Evolutionary conservation across 2,329 filamentous ascomycete species (phyloP), one percentile per base, ranked within the genome.

Genomic region (Hymenoscyphus salicellus): DNA sequence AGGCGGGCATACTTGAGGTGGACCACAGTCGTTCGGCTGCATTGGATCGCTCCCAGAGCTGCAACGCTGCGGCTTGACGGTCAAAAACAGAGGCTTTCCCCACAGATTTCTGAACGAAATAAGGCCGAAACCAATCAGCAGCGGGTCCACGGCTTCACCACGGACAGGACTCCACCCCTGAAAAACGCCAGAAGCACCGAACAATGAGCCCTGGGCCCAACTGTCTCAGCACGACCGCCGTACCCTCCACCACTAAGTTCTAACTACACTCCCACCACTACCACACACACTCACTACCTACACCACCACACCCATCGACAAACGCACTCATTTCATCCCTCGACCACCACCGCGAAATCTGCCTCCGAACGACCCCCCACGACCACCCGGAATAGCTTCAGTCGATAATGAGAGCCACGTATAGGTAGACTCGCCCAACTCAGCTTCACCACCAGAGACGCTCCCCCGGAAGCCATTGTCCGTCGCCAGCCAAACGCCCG

Each of bases 51-150:
- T 56, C 56, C 33, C 33, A 26, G n/a, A 23, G 30, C 32, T 28
- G 20, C 32, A 46, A 41, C 17, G 38, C 38, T 38, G n/a, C 38
- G 57, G 30, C 33, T 57, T 30, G 55, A 43, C 58, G 55, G 59
- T 20, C 59, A 61, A 64, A 64, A 41, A 43, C 59, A 57, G 38
- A 49, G 43, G 17, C 16, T 17, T 63, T 66, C 64, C 61, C 64
- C 64, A 66, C 64, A 66, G 28, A 30, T 30, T 30, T 30, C 28
- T 30, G 28, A 30, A 30, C 36, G 58, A 46, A 63, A 62, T 63
- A 63, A 58, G 58, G 64, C 61, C 64, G 61, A 63, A 55, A 63
- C 55, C 26, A 56, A 56, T 56, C 28, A 43, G 46, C 43, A n/a
- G 43, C 23, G 30, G 58, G 41, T 14, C 43, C 38, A 49, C 62